Evolutionary conservation across 2,329 filamentous ascomycete species (phyloP).

Genomic region (Pseudogymnoascus sp.): DNA sequence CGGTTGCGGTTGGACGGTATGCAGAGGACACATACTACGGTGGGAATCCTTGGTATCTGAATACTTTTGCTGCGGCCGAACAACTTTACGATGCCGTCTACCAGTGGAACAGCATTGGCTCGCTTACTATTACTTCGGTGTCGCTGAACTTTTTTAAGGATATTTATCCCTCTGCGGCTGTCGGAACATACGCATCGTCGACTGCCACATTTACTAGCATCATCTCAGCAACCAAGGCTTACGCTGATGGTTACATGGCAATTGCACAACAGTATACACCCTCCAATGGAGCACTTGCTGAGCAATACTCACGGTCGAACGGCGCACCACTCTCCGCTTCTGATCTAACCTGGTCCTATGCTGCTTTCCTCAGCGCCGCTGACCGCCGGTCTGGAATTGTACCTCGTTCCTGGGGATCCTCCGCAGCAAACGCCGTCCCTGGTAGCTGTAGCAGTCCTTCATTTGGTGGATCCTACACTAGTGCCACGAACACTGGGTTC

Average conservation of each 20-base stretch:
- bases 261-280: conserved; percentile 44
- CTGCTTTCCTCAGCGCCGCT: conserved; percentile 58
- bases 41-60: conserved; percentile 77
- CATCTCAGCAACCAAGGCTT: conserved; percentile 53
- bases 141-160: conserved; percentile 68
- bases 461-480: conserved; percentile 43
- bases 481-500: conserved; percentile 37
- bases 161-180: conserved; percentile 48
- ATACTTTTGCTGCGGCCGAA: conserved; percentile 70
- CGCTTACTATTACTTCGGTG: conserved; percentile 54
- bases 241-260: conserved; percentile 52
- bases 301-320: conserved; percentile 54
- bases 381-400: conserved; percentile 48
- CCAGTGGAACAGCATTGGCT: conserved; percentile 58
- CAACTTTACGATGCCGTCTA: conserved; percentile 71
- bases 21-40: conserved; percentile 67
- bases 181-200: conserved; percentile 58
- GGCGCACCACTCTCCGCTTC: conserved; percentile 53
- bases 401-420: conserved; percentile 50
- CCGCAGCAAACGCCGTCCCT: conserved; percentile 41
- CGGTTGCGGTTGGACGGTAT: conserved; percentile 60
- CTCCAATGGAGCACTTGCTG: conserved; percentile 55
- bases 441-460: conserved; percentile 41
- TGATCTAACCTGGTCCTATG: conserved; percentile 69
- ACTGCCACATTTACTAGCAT: conserved; percentile 55